Evolutionary conservation across 2,329 filamentous ascomycete genomes (phyloP).

Genomic region (Ceratocystis cubensis): DNA sequence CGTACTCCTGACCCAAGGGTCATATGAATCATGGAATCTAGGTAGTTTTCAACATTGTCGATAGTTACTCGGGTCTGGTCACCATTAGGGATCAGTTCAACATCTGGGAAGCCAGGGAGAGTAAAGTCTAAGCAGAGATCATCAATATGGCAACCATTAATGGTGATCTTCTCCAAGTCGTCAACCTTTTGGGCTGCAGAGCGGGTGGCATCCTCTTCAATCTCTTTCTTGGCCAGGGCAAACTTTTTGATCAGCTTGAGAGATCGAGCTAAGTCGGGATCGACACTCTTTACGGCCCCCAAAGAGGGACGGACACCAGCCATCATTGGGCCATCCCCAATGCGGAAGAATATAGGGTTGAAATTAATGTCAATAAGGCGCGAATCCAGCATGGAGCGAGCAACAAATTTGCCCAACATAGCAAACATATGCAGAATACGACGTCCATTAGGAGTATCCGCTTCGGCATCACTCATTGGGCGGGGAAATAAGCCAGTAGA

Average conservation of each 20-base stretch:
- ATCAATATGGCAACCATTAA: constrained; percentile 69
- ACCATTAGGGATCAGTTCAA: constrained; percentile 69
- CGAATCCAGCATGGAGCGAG: constrained; percentile 94
- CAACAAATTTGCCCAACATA: constrained; percentile 91
- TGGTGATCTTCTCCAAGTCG: constrained; percentile 54
- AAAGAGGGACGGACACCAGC: constrained; percentile 64
- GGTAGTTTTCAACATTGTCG: constrained; percentile 78
- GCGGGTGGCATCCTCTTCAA: constrained; percentile 58
- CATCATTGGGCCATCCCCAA: constrained; percentile 55
- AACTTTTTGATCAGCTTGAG: constrained; percentile 81
- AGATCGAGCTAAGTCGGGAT: constrained; percentile 73
- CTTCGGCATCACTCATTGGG: constrained; percentile 70
- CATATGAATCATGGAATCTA: constrained; percentile 82
- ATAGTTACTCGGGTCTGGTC: constrained; percentile 66
- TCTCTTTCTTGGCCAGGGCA: constrained; percentile 64
- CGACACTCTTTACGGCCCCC: constrained; percentile 78
- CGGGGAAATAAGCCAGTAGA: constrained; percentile 80
- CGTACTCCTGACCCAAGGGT: constrained; percentile 82
- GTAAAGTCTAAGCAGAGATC: constrained; percentile 91
- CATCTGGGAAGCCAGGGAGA: constrained; percentile 74
- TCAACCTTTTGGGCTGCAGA: constrained; percentile 57
- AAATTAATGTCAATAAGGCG: constrained; percentile 96
- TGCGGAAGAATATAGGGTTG: constrained; percentile 94
- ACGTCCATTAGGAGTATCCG: constrained; percentile 64
- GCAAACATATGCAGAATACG: constrained; percentile 81